Percentiles rank a stretch among this genome's conserved stretches.
These are phyloP conservation scores for Amanita pseudoporphyria DNA, from an alignment of 768 basidiomycete genomes.

Conservation along the genomic window DNA sequence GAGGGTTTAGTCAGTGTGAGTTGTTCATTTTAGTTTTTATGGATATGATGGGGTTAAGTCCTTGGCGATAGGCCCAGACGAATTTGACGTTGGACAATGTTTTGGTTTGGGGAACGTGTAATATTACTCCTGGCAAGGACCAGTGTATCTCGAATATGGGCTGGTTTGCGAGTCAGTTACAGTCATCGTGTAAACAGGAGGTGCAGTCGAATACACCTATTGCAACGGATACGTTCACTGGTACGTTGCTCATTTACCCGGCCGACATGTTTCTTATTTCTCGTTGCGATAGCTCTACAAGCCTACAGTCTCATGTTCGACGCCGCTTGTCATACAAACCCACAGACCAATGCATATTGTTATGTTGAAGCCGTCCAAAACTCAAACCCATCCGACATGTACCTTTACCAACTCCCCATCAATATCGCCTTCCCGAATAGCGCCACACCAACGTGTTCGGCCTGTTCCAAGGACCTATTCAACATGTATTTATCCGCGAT, in stretches of 20 bases:
- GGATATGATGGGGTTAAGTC: background rate
- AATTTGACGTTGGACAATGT: constrained; percentile 55
- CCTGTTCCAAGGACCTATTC: constrained; percentile 56
- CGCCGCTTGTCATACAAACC: constrained; percentile 50
- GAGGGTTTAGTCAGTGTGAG: constrained; percentile 44
- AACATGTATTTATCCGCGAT: constrained; percentile 39
- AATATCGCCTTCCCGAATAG: constrained; percentile 43
- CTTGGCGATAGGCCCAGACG: constrained; percentile 42
- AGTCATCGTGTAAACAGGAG: constrained; percentile 46
- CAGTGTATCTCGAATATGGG: constrained; percentile 63
- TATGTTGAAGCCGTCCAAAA: constrained; percentile 54
- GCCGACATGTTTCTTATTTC: background rate
- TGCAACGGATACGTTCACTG: constrained; percentile 43
- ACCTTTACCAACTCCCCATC: constrained; percentile 61
- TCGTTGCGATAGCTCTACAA: constrained; percentile 36
- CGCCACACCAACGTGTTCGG: constrained; percentile 46
- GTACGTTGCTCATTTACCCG: constrained; percentile 24
- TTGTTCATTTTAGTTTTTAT: constrained; percentile 9
- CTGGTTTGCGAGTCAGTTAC: constrained; percentile 44
- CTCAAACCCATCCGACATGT: constrained; percentile 55
- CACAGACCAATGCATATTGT: constrained; percentile 58
- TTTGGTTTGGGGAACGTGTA: constrained; percentile 75
- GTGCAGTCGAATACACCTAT: constrained; percentile 39
- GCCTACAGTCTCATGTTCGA: constrained; percentile 55
- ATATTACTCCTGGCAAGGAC: constrained; percentile 36